phyloP scores from a whole-genome alignment of 2,329 filamentous ascomycete genomes.

The Penicillium sp. region DNA sequence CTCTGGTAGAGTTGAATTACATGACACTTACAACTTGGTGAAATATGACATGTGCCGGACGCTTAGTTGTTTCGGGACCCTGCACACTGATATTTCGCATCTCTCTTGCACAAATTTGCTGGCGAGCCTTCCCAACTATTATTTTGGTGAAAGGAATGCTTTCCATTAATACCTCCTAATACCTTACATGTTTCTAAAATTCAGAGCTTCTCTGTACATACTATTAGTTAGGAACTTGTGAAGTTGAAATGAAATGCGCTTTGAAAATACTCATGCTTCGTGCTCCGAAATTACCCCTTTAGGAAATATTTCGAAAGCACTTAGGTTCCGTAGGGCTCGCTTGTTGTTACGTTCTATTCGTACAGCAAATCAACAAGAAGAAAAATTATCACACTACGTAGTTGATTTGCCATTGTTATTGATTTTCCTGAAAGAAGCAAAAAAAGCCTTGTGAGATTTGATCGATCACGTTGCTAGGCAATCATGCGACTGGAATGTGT shows the following conservation, averaged over 20 bases:
- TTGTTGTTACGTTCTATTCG: neutral
- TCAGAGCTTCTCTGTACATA: neutral
- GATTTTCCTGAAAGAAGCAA: neutral
- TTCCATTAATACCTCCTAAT: neutral
- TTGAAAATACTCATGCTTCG: neutral
- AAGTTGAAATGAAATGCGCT: neutral
- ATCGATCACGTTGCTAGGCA: slow-evolving; percentile 1
- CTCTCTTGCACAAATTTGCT: neutral
- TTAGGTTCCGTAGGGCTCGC: neutral
- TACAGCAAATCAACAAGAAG: neutral
- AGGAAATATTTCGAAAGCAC: neutral
- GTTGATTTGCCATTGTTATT: neutral
- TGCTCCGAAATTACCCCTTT: neutral
- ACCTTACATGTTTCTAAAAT: neutral
- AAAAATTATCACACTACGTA: neutral
- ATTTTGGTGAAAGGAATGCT: neutral
- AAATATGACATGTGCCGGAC: neutral
- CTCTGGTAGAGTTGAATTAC: slow-evolving; percentile 6
- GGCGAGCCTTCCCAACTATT: neutral
- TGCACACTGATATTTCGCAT: neutral
- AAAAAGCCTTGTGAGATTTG: neutral
- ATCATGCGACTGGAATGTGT: slow-evolving; percentile 3
- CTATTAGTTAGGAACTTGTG: neutral
- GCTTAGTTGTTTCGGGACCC: neutral
- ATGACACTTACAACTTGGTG: neutral